A percentile compares a stretch with the other conserved stretches of the same genome.
These are phyloP conservation scores for Avena sativa DNA, from an alignment of 176 grass and related monocot species.

Conservation along the genomic window DNA sequence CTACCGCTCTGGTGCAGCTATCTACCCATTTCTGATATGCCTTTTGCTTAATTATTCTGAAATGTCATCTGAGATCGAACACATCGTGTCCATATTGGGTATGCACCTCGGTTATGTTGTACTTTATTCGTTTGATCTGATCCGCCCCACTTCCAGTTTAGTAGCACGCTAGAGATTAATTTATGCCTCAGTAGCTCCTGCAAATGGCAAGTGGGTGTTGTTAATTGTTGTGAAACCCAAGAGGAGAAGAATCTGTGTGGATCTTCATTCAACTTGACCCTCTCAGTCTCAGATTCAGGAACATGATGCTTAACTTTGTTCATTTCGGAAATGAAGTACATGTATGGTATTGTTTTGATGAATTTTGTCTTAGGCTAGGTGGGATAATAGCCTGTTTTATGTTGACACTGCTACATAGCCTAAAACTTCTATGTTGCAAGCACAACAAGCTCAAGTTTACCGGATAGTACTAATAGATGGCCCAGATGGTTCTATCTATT, in stretches of 20 bases:
- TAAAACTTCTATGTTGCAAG: conserved; percentile 8
- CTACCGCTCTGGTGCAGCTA: neutral
- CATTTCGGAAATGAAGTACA: conserved; percentile 5
- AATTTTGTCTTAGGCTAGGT: neutral
- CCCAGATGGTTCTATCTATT: neutral
- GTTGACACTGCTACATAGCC: neutral
- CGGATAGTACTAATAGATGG: neutral
- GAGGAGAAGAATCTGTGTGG: conserved; percentile 33
- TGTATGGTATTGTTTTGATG: neutral
- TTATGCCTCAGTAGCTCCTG: conserved; percentile 25
- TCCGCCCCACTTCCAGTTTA: conserved; percentile 37
- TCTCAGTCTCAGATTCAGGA: conserved; percentile 36
- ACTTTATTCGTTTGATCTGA: conserved; percentile 52
- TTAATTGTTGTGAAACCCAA: conserved; percentile 39
- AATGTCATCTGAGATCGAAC: conserved; percentile 38
- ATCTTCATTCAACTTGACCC: conserved; percentile 32
- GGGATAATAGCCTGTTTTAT: neutral
- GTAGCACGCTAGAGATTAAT: conserved; percentile 10
- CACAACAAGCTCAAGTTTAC: neutral
- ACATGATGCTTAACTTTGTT: conserved; percentile 17
- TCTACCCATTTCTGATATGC: conserved; percentile 17
- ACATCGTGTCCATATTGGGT: conserved; percentile 30
- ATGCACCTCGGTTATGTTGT: conserved; percentile 49
- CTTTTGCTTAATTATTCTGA: conserved; percentile 44
- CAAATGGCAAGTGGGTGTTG: conserved; percentile 45